Evolutionary conservation across 495 filamentous ascomycete species (phyloP).

Genomic region (Podospora bellae-mahoneyi): DNA sequence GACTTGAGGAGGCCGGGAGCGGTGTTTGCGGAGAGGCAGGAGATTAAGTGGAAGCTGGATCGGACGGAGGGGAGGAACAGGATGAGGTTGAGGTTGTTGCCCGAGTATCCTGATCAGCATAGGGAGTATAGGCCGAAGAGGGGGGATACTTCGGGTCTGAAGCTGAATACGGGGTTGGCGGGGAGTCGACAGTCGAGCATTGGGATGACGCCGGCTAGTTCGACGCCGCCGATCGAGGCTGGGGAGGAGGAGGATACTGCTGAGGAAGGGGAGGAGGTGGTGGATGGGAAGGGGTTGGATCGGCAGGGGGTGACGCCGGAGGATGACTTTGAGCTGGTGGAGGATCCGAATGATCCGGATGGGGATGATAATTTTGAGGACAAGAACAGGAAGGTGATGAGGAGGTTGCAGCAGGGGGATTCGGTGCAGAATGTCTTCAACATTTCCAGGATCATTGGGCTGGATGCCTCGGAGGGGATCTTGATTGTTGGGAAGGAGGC

Average conservation of each 20-base stretch:
- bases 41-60: constrained; percentile 83
- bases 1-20: constrained; percentile 74
- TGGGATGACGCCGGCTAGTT: constrained; percentile 19
- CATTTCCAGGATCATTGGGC: constrained; percentile 85
- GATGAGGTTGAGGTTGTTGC: constrained; percentile 83
- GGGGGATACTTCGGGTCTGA: constrained; percentile 42
- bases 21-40: constrained; percentile 62
- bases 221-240: constrained; percentile 17
- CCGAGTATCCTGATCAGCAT: constrained; percentile 63
- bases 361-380: constrained; percentile 88
- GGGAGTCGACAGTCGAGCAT: constrained; percentile 14
- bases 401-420: constrained; percentile 86
- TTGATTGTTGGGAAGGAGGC: constrained; percentile 89
- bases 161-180: constrained; percentile 42
- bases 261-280: constrained; percentile 24
- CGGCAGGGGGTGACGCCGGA: constrained; percentile 53
- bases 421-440: constrained; percentile 94
- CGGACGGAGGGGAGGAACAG: constrained; percentile 93
- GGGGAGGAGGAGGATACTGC: constrained; percentile 24
- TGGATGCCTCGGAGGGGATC: constrained; percentile 89
- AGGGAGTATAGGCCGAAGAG: constrained; percentile 85
- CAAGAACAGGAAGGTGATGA: constrained; percentile 95
- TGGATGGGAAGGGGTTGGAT: constrained; percentile 10
- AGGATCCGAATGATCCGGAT: constrained; percentile 71
- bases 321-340: constrained; percentile 92